Percentiles rank a stretch among this genome's conserved stretches.
Evolutionary conservation across 2,329 filamentous ascomycete genomes (phyloP).

Genomic region (Zymoseptoria tritici): DNA sequence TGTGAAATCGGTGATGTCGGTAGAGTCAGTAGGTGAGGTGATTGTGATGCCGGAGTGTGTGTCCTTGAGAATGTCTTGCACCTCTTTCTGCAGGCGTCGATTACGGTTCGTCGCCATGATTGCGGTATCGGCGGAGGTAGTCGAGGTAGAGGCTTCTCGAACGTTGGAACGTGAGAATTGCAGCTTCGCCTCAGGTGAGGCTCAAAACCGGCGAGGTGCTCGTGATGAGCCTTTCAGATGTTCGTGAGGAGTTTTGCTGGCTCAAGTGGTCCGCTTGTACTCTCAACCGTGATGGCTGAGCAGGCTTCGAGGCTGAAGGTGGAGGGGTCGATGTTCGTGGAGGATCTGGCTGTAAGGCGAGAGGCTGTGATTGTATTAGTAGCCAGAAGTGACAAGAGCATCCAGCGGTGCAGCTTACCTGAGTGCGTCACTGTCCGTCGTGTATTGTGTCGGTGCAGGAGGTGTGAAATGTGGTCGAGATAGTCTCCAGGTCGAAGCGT

Average conservation of each 20-base stretch:
- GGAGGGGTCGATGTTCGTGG: background rate
- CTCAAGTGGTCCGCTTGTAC: background rate
- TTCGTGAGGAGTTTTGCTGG: background rate
- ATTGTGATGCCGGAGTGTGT: slow-evolving; percentile 69
- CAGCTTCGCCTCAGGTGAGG: slow-evolving; percentile 2
- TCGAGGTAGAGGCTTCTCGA: background rate
- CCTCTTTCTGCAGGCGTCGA: slow-evolving; percentile 64
- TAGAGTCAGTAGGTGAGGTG: slow-evolving; percentile 34
- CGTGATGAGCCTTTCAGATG: background rate
- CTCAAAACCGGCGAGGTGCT: background rate
- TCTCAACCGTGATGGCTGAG: background rate
- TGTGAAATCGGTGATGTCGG: slow-evolving; percentile 61
- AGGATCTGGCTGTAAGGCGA: background rate
- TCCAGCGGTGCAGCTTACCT: background rate
- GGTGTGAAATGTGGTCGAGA: background rate
- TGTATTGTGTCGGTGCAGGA: background rate
- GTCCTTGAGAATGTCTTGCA: slow-evolving; percentile 67
- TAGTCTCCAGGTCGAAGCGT: background rate
- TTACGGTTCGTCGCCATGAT: slow-evolving; percentile 49
- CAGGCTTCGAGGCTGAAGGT: background rate
- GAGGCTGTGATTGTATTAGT: background rate
- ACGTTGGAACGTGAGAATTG: background rate
- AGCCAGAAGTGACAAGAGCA: background rate
- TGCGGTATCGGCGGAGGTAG: background rate
- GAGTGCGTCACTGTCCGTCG: background rate